These are phyloP conservation scores for Coemansia sp. DNA, from an alignment of 192 early-diverging fungal species.

Conservation along the genomic window DNA sequence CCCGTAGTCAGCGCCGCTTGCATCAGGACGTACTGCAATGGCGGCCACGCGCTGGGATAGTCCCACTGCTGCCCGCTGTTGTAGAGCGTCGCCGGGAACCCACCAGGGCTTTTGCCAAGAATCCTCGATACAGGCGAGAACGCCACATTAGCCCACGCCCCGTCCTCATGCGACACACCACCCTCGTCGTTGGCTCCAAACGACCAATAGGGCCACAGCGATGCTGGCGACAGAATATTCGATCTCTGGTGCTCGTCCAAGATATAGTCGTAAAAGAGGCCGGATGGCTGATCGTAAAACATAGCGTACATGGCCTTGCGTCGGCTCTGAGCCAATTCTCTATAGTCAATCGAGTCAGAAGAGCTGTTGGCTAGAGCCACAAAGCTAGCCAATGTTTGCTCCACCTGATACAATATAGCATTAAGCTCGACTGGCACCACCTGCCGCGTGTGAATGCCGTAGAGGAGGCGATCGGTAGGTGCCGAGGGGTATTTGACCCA, in stretches of 20 bases:
- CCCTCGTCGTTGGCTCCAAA: constrained; percentile 20
- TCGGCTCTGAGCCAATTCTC: constrained; percentile 31
- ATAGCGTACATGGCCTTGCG: constrained; percentile 54
- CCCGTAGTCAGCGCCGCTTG: constrained; percentile 44
- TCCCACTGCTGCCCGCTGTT: constrained; percentile 73
- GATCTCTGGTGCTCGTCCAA: constrained; percentile 33
- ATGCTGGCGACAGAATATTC: constrained; percentile 48
- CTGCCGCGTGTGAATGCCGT: constrained; percentile 54
- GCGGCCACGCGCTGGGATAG: constrained; percentile 70
- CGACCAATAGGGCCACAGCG: constrained; percentile 66
- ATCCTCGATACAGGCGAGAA: constrained; percentile 40
- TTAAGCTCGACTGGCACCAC: constrained; percentile 73
- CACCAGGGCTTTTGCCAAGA: constrained; percentile 56
- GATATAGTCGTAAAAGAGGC: constrained; percentile 60
- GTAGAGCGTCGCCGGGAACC: constrained; percentile 58
- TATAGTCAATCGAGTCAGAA: constrained; percentile 5
- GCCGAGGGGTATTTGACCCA: constrained; percentile 53
- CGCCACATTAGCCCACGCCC: constrained; percentile 17
- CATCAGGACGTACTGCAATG: constrained; percentile 58
- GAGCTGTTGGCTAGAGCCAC: neutral
- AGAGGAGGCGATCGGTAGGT: constrained; percentile 37
- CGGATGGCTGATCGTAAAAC: constrained; percentile 53
- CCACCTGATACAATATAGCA: constrained; percentile 60
- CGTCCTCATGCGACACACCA: constrained; percentile 4
- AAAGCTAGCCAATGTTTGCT: constrained; percentile 19